phyloP scores from a whole-genome alignment of 2,329 filamentous ascomycete species.

The Hymenoscyphus infarciens region DNA sequence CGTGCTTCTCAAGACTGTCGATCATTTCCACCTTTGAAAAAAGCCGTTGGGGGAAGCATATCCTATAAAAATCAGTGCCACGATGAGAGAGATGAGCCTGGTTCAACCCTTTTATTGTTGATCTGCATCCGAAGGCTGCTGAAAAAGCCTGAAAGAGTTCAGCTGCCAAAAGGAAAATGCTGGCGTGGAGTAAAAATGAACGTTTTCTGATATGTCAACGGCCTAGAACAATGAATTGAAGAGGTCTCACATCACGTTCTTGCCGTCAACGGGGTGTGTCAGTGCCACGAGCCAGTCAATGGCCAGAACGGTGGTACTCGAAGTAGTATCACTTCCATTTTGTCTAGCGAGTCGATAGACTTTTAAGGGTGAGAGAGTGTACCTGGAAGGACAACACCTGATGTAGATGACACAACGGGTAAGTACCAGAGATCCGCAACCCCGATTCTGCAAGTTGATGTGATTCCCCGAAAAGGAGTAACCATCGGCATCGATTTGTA shows the following conservation, averaged over 20 bases:
- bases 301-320: not conserved
- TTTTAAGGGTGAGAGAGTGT: not conserved
- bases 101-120: not conserved
- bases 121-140: not conserved
- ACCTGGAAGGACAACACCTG: not conserved
- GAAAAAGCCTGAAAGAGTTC: not conserved
- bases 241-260: not conserved
- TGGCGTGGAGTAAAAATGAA: not conserved
- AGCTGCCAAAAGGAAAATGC: not conserved
- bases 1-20: not conserved
- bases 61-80: not conserved
- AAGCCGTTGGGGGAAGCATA: not conserved
- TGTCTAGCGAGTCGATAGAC: not conserved
- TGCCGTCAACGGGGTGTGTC: not conserved
- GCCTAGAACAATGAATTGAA: not conserved
- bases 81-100: not conserved
- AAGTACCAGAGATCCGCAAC: constrained; percentile 2
- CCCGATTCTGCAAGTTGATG: constrained; percentile 5
- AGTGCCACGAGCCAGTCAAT: constrained; percentile 7
- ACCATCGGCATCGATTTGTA: not conserved
- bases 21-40: not conserved
- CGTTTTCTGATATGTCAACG: not conserved
- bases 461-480: not conserved
- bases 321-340: not conserved
- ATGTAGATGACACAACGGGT: not conserved